Evolutionary conservation across 2,329 filamentous ascomycete species (phyloP), one percentile per base, ranked within the genome.

Genomic region (Knufia fluminis): DNA sequence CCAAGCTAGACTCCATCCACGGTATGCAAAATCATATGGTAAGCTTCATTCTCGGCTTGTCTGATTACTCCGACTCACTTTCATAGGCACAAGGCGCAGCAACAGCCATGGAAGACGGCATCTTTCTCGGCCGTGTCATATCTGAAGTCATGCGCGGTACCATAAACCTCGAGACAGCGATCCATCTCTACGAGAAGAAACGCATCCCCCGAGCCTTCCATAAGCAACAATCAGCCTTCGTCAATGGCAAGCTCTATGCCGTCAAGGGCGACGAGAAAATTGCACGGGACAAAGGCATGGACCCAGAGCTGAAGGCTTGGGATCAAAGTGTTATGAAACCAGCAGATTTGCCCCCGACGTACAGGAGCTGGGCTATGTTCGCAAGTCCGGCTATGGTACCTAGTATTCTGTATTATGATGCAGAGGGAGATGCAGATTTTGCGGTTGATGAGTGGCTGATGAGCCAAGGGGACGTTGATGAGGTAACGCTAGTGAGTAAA

Each of bases 61-160:
- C 3, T n/a, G 4, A 45, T 16, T 8, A 35, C 24, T 7, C 17
- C 28, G 17, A 14, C 6, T 22, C n/a, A 48, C 22, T 24, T 14
- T 26, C 3, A 24, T 24, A 48, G 52, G 68, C 68, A 3, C 69
- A 71, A 56, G 68, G 69, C 6, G 68, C 68, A 14, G 68, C 68
- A n/a, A 71, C 66, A 6, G 63, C 64, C 1, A 71, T 71, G 65
- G 68, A 72, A 59, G 69, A 72, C 55, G 69, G 67, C 10, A 64
- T 64, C 2, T 70, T 70, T 50, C 61, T 71, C 0, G 69, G 62
- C 3, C 55, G 61, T 10, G 66, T 66, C 48, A 57, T 72, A 20
- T 59, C 55, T 3, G 58, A 62, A 32, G 68, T 69, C 3, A 57
- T 68, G 1, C 48, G 61, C 19, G 65, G 65, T 16, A 57, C 56